Evolutionary conservation across 2,329 filamentous ascomycete genomes (phyloP).

Genomic region (Trichophyton simii): DNA sequence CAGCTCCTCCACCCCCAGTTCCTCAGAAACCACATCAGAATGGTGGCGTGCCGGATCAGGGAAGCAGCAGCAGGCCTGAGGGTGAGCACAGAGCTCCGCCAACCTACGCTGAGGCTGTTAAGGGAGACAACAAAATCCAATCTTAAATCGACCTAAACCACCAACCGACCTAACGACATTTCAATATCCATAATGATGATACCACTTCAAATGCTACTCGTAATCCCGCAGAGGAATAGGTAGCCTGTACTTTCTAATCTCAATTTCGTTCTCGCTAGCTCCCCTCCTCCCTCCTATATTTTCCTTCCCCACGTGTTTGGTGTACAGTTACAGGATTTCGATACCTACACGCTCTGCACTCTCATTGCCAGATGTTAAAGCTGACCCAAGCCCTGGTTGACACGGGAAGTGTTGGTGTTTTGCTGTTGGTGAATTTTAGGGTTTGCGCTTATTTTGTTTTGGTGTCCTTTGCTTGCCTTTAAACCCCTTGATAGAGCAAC

Average conservation of each 20-base stretch:
- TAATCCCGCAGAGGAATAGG: neutral
- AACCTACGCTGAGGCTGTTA: constrained; percentile 79
- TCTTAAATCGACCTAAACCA: constrained; percentile 17
- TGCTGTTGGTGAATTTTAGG: neutral
- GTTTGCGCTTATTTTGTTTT: neutral
- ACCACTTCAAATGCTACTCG: neutral
- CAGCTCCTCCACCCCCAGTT: constrained; percentile 17
- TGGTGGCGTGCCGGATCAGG: constrained; percentile 8
- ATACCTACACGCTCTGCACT: neutral
- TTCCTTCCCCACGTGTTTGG: neutral
- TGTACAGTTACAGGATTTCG: neutral
- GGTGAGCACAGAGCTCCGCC: constrained; percentile 48
- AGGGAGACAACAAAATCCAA: constrained; percentile 86
- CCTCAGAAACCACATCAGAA: constrained; percentile 5
- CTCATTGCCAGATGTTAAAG: neutral
- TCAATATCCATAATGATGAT: neutral
- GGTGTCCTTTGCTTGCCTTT: neutral
- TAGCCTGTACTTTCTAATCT: neutral
- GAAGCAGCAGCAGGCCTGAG: constrained; percentile 23
- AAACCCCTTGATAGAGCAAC: neutral
- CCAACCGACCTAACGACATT: neutral
- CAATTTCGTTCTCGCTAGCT: neutral
- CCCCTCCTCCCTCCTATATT: too few relatives aligned
- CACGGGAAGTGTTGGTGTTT: neutral
- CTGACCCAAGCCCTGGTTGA: neutral